Evolutionary conservation across 2,329 filamentous ascomycete species (phyloP).

Genomic region (Talaromyces sp.): DNA sequence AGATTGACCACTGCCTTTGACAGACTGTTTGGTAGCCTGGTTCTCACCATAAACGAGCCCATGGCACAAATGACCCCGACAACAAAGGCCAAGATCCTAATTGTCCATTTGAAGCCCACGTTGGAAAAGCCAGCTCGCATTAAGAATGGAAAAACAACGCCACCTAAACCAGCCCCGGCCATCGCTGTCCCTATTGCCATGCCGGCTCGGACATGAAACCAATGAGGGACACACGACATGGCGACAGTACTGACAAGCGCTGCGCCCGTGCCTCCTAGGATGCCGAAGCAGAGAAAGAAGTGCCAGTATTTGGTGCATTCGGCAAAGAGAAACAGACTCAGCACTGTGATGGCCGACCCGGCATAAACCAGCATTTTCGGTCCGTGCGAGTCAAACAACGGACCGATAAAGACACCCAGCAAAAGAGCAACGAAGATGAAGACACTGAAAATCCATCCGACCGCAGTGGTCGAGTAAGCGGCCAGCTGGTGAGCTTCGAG

Average conservation of each 20-base stretch:
- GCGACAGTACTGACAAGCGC: slow-evolving; percentile 34
- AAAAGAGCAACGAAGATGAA: slow-evolving; percentile 42
- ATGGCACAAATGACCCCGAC: slow-evolving; percentile 26
- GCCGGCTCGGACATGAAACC: slow-evolving; percentile 35
- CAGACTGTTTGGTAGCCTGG: slow-evolving; percentile 27
- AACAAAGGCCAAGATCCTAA: slow-evolving; percentile 32
- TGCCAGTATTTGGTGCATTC: slow-evolving; percentile 46
- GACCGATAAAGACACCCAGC: slow-evolving; percentile 44
- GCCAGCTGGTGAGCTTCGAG: slow-evolving; percentile 41
- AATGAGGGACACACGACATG: slow-evolving; percentile 35
- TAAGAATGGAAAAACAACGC: slow-evolving; percentile 33
- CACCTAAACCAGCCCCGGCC: slow-evolving; percentile 33
- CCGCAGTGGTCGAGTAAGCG: slow-evolving; percentile 36
- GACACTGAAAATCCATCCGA: slow-evolving; percentile 47
- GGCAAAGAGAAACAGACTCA: slow-evolving; percentile 41
- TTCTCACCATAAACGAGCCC: slow-evolving; percentile 29
- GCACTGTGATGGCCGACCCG: slow-evolving; percentile 33
- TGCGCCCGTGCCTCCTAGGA: slow-evolving; percentile 30
- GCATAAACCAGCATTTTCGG: slow-evolving; percentile 37
- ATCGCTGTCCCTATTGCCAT: slow-evolving; percentile 37
- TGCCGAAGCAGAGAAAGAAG: slow-evolving; percentile 38
- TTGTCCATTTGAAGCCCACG: slow-evolving; percentile 35
- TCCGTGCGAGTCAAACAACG: slow-evolving; percentile 46
- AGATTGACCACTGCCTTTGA: slow-evolving; percentile 35
- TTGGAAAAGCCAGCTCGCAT: slow-evolving; percentile 26